phyloP scores from a whole-genome alignment of 495 filamentous ascomycete genomes.

The Cercophora newfieldiana region DNA sequence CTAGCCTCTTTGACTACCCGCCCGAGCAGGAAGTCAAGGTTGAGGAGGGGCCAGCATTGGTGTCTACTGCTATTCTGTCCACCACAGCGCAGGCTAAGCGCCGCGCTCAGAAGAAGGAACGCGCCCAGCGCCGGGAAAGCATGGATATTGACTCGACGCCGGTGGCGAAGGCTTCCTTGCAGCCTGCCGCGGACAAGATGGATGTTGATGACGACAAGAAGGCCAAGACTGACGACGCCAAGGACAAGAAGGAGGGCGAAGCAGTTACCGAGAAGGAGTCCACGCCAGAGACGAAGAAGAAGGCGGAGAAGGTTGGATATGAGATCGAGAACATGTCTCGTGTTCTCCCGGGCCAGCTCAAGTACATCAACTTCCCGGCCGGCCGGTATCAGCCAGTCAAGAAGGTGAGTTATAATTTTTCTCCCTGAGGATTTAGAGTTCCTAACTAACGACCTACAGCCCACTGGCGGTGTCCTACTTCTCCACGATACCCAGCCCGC shows the following conservation, averaged over 20 bases:
- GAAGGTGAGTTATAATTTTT: conserved; percentile 61
- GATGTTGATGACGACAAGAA: conserved; percentile 73
- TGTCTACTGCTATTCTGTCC: conserved; percentile 93
- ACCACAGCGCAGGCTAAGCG: conserved; percentile 97
- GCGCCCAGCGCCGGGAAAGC: conserved; percentile 71
- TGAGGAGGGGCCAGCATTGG: conserved; percentile 89
- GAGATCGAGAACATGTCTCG: conserved; percentile 96
- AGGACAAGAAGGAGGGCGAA: conserved; percentile 59
- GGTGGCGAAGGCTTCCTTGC: conserved; percentile 68
- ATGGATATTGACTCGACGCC: conserved; percentile 84
- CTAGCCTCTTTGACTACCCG: conserved; percentile 96
- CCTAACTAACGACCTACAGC: conserved; percentile 58
- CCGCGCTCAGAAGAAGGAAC: conserved; percentile 75
- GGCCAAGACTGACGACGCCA: conserved; percentile 61
- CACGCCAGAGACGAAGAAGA: conserved; percentile 65
- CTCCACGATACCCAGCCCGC: conserved; percentile 81
- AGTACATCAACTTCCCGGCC: conserved; percentile 88
- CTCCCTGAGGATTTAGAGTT: conserved; percentile 1
- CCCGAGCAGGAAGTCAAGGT: conserved; percentile 92
- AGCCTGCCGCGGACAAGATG: conserved; percentile 74
- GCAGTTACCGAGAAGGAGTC: conserved; percentile 56
- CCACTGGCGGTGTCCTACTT: conserved; percentile 90
- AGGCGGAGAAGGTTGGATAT: conserved; percentile 90
- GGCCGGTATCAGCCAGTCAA: conserved; percentile 93
- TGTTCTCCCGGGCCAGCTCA: conserved; percentile 89